Evolutionary conservation across 441 rosid genomes (phyloP).

Genomic region (Adansonia grandidieri): DNA sequence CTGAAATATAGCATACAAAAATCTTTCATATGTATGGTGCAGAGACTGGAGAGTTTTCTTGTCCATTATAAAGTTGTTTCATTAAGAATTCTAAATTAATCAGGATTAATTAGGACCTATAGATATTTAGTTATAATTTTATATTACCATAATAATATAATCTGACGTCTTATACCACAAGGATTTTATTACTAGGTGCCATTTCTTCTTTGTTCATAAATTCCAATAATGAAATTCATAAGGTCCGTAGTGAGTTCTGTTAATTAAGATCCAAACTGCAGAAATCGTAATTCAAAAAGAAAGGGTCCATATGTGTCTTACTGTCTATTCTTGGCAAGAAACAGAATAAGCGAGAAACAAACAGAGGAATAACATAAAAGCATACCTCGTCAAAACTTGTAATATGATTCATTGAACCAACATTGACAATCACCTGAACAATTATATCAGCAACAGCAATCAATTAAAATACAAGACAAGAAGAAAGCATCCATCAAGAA

Average conservation of each 20-base stretch:
- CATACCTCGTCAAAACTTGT: constrained; percentile 78
- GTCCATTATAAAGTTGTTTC: constrained; percentile 5
- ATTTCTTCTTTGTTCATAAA: neutral
- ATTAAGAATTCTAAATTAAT: constrained; percentile 12
- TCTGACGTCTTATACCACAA: neutral
- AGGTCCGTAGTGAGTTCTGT: neutral
- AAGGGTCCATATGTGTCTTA: neutral
- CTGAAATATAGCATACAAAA: constrained; percentile 48
- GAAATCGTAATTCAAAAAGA: neutral
- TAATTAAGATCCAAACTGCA: constrained; percentile 13
- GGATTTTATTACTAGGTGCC: neutral
- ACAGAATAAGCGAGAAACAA: neutral
- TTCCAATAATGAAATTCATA: constrained; percentile 10
- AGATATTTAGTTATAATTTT: neutral
- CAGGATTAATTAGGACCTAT: neutral
- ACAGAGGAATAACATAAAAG: neutral
- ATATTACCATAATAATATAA: neutral
- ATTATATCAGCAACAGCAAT: neutral
- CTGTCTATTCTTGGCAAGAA: neutral
- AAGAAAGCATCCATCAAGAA: neutral
- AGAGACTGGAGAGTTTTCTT: neutral
- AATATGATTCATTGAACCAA: constrained; percentile 77
- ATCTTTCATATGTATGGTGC: constrained; percentile 23
- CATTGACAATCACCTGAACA: constrained; percentile 75
- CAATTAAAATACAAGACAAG: neutral